These are phyloP conservation scores for Cyberlindnera saturnus DNA, from an alignment of 805 yeast genomes.

Conservation along the genomic window DNA sequence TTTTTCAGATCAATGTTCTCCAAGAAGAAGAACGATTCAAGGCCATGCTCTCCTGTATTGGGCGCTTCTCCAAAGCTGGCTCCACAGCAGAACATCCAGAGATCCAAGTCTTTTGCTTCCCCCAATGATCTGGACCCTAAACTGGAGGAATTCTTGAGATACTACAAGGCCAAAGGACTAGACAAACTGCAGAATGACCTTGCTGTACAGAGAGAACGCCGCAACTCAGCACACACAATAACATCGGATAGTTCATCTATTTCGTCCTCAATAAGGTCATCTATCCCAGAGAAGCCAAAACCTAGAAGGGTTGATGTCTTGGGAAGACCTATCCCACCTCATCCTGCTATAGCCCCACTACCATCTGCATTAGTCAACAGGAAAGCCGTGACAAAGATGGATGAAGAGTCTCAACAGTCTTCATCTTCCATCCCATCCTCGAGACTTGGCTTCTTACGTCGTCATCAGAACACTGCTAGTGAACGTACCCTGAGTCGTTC, in stretches of 20 bases:
- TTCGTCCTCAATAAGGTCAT: constrained; percentile 6
- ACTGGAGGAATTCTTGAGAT: constrained; percentile 39
- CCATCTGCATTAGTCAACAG: constrained; percentile 39
- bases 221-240: not conserved
- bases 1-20: constrained; percentile 32
- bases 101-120: constrained; percentile 13
- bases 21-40: constrained; percentile 16
- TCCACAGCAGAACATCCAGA: constrained; percentile 1
- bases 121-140: constrained; percentile 35
- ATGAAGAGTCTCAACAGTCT: not conserved
- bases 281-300: constrained; percentile 4
- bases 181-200: constrained; percentile 18
- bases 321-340: constrained; percentile 46
- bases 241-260: not conserved
- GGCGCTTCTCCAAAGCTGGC: not conserved
- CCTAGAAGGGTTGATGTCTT: constrained; percentile 27
- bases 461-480: constrained; percentile 5
- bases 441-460: constrained; percentile 9
- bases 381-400: not conserved
- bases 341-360: constrained; percentile 39
- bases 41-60: not conserved
- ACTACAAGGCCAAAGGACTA: constrained; percentile 26
- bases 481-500: constrained; percentile 6
- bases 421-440: constrained; percentile 1
- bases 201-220: not conserved